These are phyloP conservation scores for Corylus heterophylla DNA, from an alignment of 306 rosid genomes.

Conservation along the genomic window DNA sequence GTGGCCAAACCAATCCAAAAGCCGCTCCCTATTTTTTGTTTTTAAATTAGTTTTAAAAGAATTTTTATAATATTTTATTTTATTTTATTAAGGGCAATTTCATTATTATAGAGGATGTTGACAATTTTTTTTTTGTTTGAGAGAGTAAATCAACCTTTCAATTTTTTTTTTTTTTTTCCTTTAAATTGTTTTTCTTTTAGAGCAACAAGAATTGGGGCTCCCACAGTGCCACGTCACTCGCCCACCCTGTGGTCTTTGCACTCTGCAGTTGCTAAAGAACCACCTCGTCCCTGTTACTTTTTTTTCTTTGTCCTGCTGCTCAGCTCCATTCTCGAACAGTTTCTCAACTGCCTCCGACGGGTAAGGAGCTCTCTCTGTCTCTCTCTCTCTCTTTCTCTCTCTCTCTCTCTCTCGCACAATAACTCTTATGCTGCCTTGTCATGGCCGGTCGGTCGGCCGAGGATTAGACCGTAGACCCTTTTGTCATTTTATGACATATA, in stretches of 20 bases:
- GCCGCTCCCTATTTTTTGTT: too few species aligned
- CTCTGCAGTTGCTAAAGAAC: neutral
- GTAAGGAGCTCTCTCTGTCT: neutral
- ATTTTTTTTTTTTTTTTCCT: neutral
- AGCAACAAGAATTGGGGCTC: neutral
- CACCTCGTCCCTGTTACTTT: neutral
- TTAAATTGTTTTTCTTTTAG: neutral
- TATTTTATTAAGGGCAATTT: too few species aligned
- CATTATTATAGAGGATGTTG: too few species aligned
- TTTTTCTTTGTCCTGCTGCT: neutral
- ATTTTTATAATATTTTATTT: too few species aligned
- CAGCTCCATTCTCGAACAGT: neutral
- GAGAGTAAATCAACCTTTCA: neutral
- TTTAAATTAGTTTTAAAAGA: too few species aligned
- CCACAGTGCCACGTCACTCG: neutral
- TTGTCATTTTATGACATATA: neutral
- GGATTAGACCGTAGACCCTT: neutral
- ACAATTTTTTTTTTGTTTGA: too few species aligned
- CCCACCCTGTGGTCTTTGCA: neutral
- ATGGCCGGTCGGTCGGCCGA: neutral
- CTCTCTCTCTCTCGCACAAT: neutral
- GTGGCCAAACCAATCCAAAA: too few species aligned
- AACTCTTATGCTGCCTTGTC: neutral
- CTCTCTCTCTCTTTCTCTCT: neutral
- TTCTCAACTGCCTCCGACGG: neutral